These are phyloP conservation scores for Fusarium goolgardi DNA, from an alignment of 2,329 filamentous ascomycete species.

Conservation along the genomic window DNA sequence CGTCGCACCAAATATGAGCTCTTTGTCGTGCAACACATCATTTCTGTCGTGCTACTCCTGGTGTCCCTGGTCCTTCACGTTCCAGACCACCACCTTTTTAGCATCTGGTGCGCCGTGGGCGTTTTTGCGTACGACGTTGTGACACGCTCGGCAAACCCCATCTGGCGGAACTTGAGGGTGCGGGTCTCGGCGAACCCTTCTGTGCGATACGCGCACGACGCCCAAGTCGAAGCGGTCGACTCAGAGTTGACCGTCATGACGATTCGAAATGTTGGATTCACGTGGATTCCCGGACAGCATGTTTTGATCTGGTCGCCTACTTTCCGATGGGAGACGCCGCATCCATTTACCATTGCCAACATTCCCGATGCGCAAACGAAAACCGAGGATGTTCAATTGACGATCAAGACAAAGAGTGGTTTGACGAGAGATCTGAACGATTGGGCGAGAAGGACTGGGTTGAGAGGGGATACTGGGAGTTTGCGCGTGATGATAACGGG, in stretches of 20 bases:
- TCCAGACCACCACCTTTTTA: slow-evolving; percentile 45
- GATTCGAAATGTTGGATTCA: slow-evolving; percentile 38
- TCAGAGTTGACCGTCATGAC: slow-evolving; percentile 39
- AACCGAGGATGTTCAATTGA: slow-evolving; percentile 38
- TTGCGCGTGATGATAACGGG: slow-evolving; percentile 41
- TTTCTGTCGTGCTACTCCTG: slow-evolving; percentile 40
- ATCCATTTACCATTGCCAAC: slow-evolving; percentile 44
- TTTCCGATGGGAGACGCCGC: slow-evolving; percentile 42
- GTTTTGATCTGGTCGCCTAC: slow-evolving; percentile 45
- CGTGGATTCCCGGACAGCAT: slow-evolving; percentile 45
- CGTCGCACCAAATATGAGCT: slow-evolving; percentile 47
- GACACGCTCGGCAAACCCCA: slow-evolving; percentile 44
- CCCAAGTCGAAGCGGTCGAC: slow-evolving; percentile 35
- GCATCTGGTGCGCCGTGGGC: slow-evolving; percentile 46
- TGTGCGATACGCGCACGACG: slow-evolving; percentile 38
- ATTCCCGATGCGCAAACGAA: slow-evolving; percentile 16
- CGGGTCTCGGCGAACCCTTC: slow-evolving; percentile 28
- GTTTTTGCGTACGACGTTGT: slow-evolving; percentile 44
- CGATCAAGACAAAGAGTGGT: slow-evolving; percentile 43
- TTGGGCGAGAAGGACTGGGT: slow-evolving; percentile 38
- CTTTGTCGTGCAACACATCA: slow-evolving; percentile 47
- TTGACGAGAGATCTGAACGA: slow-evolving; percentile 40
- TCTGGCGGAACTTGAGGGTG: slow-evolving; percentile 43
- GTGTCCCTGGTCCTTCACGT: slow-evolving; percentile 43
- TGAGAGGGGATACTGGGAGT: slow-evolving; percentile 22